Conservation (phyloP, 2,329 filamentous ascomycete species). For the Aschersonia sp. region DNA sequence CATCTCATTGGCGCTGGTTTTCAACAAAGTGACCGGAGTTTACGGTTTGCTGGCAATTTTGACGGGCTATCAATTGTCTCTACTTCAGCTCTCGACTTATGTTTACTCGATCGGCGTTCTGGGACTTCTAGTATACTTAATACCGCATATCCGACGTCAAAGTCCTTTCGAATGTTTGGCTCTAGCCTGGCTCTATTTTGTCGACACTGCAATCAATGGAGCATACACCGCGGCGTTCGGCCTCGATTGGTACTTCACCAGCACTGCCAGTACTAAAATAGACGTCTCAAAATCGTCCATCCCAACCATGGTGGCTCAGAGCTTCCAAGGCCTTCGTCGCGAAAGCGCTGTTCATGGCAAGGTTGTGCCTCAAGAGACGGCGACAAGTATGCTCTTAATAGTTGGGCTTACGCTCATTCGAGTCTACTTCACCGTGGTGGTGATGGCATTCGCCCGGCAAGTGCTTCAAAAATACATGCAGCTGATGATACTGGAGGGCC, state of each 20-base stretch:
- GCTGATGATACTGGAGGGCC: constrained; percentile 31
- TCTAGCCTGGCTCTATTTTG: constrained; percentile 71
- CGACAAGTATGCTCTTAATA: constrained; percentile 66
- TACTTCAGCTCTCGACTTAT: constrained; percentile 81
- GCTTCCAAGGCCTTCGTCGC: constrained; percentile 17
- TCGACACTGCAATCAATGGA: constrained; percentile 72
- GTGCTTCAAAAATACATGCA: constrained; percentile 54
- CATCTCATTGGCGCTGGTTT: constrained; percentile 66
- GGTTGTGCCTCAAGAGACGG: constrained; percentile 41
- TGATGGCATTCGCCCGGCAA: constrained; percentile 70
- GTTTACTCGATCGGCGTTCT: constrained; percentile 70
- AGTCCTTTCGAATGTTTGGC: constrained; percentile 66
- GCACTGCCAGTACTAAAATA: constrained; percentile 27
- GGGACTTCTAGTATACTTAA: constrained; percentile 50
- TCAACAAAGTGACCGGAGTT: constrained; percentile 86
- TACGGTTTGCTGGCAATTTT: constrained; percentile 83
- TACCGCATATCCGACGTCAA: constrained; percentile 67
- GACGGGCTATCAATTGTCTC: constrained; percentile 71
- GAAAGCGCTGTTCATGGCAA: constrained; percentile 19
- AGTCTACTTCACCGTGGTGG: constrained; percentile 70
- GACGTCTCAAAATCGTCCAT: constrained; percentile 9
- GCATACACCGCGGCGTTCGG: constrained; percentile 74
- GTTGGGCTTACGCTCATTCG: constrained; percentile 59
- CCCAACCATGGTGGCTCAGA: constrained; percentile 15
- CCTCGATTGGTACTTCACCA: constrained; percentile 69